A percentile compares a stretch with the other conserved stretches of the same genome.
Conservation (phyloP, 148 eudicot genomes). For the Fagopyrum homotropicum region DNA sequence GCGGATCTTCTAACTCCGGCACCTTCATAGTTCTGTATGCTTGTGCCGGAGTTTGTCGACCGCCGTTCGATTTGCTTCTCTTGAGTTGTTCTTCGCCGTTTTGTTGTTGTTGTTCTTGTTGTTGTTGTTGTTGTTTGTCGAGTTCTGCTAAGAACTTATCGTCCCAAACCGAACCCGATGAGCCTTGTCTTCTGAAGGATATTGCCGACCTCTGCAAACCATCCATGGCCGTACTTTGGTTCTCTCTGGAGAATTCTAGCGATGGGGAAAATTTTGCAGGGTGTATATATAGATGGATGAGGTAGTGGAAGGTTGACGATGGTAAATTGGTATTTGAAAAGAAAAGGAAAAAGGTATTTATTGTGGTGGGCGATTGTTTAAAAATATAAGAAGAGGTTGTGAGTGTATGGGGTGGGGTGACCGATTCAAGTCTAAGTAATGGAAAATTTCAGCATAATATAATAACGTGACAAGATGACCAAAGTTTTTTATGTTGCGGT, state of each 20-base stretch:
- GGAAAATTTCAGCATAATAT: background rate
- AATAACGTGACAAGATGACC: background rate
- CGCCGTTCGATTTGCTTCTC: slow-evolving; percentile 10
- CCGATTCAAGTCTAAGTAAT: background rate
- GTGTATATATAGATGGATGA: background rate
- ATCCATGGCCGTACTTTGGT: slow-evolving; percentile 24
- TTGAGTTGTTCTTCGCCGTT: slow-evolving; percentile 14
- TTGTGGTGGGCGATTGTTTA: slow-evolving; percentile 9
- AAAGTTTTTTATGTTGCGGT: background rate
- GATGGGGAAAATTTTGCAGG: background rate
- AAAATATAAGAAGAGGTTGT: background rate
- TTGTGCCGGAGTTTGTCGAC: background rate
- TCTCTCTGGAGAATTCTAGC: background rate
- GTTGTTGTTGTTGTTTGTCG: background rate
- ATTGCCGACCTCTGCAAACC: slow-evolving; percentile 60
- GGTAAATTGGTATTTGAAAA: background rate
- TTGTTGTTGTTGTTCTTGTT: background rate
- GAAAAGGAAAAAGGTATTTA: background rate
- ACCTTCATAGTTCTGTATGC: slow-evolving; percentile 33
- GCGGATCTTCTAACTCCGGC: slow-evolving; percentile 53
- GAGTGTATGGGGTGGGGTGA: background rate
- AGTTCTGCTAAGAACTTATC: slow-evolving; percentile 30
- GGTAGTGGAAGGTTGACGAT: background rate
- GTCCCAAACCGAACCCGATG: slow-evolving; percentile 83
- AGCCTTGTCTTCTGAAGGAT: slow-evolving; percentile 72